Evolutionary conservation across 176 grass and related monocot species (phyloP), one percentile per base, ranked within the genome.

Genomic region (Carex littledalei): DNA sequence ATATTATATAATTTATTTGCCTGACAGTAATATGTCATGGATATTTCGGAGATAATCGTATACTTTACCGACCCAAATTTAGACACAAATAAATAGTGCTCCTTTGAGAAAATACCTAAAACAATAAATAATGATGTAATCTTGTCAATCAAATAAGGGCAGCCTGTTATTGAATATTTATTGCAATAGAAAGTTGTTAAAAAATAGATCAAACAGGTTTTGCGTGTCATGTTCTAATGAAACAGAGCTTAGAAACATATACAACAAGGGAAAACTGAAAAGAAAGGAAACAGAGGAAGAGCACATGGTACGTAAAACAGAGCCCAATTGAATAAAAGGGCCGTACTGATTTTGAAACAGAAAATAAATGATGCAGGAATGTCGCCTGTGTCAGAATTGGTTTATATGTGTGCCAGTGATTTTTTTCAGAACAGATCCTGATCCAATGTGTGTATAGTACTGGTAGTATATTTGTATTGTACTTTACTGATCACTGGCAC

Each of bases 401-500:
- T 78, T 76, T 54, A 26, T 55, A 21, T 56, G 21, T 32, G 74
- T 7, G 12, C n/a, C 18, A 41, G 43, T 39, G 5, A 5, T 39
- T 39, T 39, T 39, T 39, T 39, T 39, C 37, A 39, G 37, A 39
- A 70, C 67, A 72, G 68, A 47, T 72, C 39, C 68, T 72, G 68
- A 76, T 53, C 71, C 50, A 55, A 35, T 78, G 52, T n/a, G 18
- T 43, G 68, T 78, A 55, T 75, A 21, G 70, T 49, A 74, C 17
- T 56, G 56, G 26, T 55, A 78, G 52, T 55, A 78, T 78, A 78
- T 72, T 72, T 8, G 74, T 78, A 78, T 78, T 64, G 79, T 82
- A 82, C 79, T 81, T 81, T 81, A 78, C 45, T 71, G 47, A 43
- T 78, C 24, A 78, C 74, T 78, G 61, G 79, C 54, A 82, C 79